A percentile compares a stretch with the other conserved stretches of the same genome.
Conservation (phyloP, 2,329 filamentous ascomycete species). For the Xylaria sp. region DNA sequence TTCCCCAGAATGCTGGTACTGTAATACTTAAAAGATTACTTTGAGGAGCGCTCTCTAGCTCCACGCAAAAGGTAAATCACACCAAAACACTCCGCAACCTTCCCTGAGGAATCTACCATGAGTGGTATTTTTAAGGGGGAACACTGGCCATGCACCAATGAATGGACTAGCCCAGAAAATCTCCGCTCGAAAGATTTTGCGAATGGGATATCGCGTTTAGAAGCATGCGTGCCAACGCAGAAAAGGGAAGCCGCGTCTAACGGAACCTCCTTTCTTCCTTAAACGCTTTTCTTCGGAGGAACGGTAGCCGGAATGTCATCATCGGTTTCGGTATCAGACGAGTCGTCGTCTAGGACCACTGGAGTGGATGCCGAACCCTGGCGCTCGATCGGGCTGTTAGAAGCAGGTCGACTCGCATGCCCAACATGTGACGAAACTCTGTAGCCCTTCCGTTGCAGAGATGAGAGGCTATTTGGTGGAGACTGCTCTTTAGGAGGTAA, state of each 20-base stretch:
- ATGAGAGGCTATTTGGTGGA: slow-evolving; percentile 44
- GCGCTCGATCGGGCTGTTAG: slow-evolving; percentile 23
- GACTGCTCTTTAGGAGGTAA: slow-evolving; percentile 6
- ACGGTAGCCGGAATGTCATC: slow-evolving; percentile 48
- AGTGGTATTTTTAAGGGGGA: neutral
- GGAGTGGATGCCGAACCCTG: slow-evolving; percentile 43
- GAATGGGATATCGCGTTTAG: neutral
- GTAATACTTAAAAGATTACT: neutral
- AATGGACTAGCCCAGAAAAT: neutral
- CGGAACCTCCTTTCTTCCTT: neutral
- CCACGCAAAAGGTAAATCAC: neutral
- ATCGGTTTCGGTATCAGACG: slow-evolving; percentile 44
- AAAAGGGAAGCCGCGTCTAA: neutral
- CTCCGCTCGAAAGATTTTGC: neutral
- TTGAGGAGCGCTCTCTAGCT: neutral
- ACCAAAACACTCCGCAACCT: neutral
- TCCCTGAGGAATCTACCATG: neutral
- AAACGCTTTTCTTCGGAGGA: slow-evolving; percentile 36
- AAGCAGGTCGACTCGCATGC: slow-evolving; percentile 30
- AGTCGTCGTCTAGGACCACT: slow-evolving; percentile 46
- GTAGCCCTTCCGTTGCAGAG: slow-evolving; percentile 48
- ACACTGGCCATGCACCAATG: neutral
- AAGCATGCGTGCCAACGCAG: neutral
- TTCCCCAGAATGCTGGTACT: neutral
- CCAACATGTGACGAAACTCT: slow-evolving; percentile 46